These are phyloP conservation scores for Pichia sp. DNA, from an alignment of 1,139 yeast genomes.

Conservation along the genomic window DNA sequence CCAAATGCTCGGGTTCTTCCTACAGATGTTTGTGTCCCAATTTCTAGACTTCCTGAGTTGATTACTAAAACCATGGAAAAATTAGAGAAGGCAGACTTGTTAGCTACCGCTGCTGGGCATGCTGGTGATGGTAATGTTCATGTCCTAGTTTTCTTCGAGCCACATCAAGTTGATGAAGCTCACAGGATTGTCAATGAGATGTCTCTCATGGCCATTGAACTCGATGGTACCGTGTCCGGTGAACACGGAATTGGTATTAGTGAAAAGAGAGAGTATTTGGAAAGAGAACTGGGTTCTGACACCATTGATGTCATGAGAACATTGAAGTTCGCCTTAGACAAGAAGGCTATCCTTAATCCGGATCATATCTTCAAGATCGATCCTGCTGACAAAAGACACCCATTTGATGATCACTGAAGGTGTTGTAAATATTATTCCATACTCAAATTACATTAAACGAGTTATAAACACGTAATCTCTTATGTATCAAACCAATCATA, in stretches of 20 bases:
- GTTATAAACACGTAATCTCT: too few relatives aligned
- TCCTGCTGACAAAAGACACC: conserved; percentile 37
- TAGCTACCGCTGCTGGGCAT: conserved; percentile 50
- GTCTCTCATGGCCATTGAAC: conserved; percentile 40
- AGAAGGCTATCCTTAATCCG: conserved; percentile 49
- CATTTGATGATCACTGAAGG: conserved; percentile 16
- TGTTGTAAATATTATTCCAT: too few relatives aligned
- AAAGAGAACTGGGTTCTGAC: conserved; percentile 42
- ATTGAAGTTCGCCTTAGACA: conserved; percentile 48
- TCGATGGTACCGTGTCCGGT: conserved; percentile 58
- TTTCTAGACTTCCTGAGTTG: conserved; percentile 39
- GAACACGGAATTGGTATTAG: conserved; percentile 61
- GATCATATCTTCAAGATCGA: conserved; percentile 43
- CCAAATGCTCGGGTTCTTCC: conserved; percentile 50
- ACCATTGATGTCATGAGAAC: conserved; percentile 51
- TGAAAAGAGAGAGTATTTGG: conserved; percentile 40
- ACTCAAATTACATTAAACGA: too few relatives aligned
- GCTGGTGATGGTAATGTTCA: conserved; percentile 56
- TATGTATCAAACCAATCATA: too few relatives aligned
- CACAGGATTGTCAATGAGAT: conserved; percentile 39
- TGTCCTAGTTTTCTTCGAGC: conserved; percentile 40
- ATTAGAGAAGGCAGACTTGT: conserved; percentile 36
- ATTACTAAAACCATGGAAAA: conserved; percentile 44
- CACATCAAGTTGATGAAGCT: conserved; percentile 29
- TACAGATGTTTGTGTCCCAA: conserved; percentile 53